Percentiles rank a stretch among this genome's conserved stretches.
Evolutionary conservation across 768 basidiomycete species (phyloP).

Genomic region (Amanita muscaria): DNA sequence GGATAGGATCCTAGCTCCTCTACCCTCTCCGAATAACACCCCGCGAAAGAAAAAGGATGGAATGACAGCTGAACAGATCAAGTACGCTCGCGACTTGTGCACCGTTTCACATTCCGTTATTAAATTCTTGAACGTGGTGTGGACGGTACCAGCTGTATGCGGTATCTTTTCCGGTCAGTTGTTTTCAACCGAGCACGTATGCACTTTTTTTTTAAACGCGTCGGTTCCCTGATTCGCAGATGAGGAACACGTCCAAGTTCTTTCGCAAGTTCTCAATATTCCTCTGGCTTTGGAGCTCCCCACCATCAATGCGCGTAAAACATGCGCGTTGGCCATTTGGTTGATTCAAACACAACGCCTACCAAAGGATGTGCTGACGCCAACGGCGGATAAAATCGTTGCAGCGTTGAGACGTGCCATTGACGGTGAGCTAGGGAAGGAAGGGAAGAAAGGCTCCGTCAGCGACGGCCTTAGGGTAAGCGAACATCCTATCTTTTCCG

Average conservation of each 20-base stretch:
- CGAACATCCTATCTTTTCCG: conserved; percentile 9
- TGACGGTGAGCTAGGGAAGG: conserved; percentile 79
- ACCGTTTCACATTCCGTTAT: conserved; percentile 65
- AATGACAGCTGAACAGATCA: conserved; percentile 70
- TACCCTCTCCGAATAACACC: conserved; percentile 66
- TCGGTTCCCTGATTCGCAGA: conserved; percentile 30
- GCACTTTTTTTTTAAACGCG: conserved; percentile 8
- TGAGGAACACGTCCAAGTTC: conserved; percentile 45
- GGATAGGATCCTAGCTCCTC: conserved; percentile 19
- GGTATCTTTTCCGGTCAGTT: conserved; percentile 52
- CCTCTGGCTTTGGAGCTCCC: conserved; percentile 62
- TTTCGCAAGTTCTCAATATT: conserved; percentile 61
- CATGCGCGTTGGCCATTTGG: conserved; percentile 70
- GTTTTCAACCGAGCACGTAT: conserved; percentile 10
- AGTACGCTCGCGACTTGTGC: conserved; percentile 71
- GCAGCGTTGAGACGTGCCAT: conserved; percentile 68
- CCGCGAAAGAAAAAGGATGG: conserved; percentile 62
- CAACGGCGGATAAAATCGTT: conserved; percentile 59
- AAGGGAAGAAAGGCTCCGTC: conserved; percentile 79
- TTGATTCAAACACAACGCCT: conserved; percentile 65
- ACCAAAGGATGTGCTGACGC: conserved; percentile 48
- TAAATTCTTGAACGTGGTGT: conserved; percentile 50
- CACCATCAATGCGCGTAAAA: conserved; percentile 82
- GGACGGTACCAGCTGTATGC: conserved; percentile 51
- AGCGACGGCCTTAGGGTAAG: conserved; percentile 71